Base-by-base conservation (phyloP, 805 yeast genomes). In the Nadsonia fulvescens region DNA sequence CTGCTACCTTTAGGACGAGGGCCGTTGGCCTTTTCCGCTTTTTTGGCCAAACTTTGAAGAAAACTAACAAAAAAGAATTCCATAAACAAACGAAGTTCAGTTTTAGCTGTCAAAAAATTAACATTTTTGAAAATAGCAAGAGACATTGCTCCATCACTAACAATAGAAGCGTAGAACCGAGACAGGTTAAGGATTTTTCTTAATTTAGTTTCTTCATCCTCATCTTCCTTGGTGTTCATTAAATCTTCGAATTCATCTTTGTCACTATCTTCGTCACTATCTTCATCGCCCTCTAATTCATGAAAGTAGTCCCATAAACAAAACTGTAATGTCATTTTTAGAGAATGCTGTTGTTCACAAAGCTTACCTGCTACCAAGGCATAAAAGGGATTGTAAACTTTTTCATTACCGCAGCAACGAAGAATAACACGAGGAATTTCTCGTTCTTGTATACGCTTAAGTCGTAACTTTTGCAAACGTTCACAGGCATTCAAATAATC, bases 401-500 rank as follows among this genome's bases (percentile, higher is more conserved):
- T 64, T 49, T 89, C 98, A 40, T 73, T 64, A 2, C 75, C 66
- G 10, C 82, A 71, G 53, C 98, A 89, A 42, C 86, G 95, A 25
- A 79, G 50, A 17, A 89, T 42, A 6, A 89, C 82, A 29, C 69
- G 63, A 3, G 95, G 92, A 14, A 89, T 76, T 39, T 89, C 98
- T 23, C 78, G 56, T 38, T 75, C 74, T 44, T 89, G 96, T 5
- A 73, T 56, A 35, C 66, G 70, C 40, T 77, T 83, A 38, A 89
- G 56, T 14, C 70, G 63, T 27, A 89, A 49, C 42, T 82, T 83
- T 42, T 79, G 91, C 18, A 89, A 41, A 34, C 82, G 75, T 10
- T 75, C 66, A 37, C 70, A 70, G 0, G 94, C 91, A 49, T 89
- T 95, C 43, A 79, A 57, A 40, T 66, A 89, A 47, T 89, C 98